These are phyloP conservation scores for Esteya vermicola DNA, from an alignment of 2,329 filamentous ascomycete species.

Conservation along the genomic window DNA sequence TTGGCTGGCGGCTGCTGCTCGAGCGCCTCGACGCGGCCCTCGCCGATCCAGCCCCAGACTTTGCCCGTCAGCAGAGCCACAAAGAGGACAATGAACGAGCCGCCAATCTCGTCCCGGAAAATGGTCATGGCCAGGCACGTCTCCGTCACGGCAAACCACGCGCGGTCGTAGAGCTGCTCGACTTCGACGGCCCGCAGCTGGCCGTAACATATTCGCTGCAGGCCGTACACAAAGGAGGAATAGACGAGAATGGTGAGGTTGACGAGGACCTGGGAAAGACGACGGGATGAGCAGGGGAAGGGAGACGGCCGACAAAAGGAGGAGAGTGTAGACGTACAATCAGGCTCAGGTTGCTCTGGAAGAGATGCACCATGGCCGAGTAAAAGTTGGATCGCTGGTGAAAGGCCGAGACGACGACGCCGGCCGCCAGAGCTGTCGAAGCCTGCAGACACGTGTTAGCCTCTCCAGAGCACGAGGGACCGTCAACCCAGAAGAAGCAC, in stretches of 20 bases:
- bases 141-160: constrained; percentile 96
- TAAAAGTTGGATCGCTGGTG: constrained; percentile 97
- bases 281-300: no score
- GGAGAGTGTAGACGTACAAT: constrained; percentile 56
- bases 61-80: constrained; percentile 83
- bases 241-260: constrained; percentile 79
- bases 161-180: constrained; percentile 93
- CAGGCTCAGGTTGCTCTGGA: constrained; percentile 89
- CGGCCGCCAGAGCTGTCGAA: constrained; percentile 71
- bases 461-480: background rate
- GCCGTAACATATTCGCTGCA: constrained; percentile 85
- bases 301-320: no score
- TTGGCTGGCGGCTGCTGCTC: constrained; percentile 92
- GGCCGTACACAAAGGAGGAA: constrained; percentile 65
- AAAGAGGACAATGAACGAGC: constrained; percentile 95
- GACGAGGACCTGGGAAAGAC: constrained; percentile 59
- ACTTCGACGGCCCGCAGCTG: constrained; percentile 84
- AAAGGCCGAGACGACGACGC: constrained; percentile 79
- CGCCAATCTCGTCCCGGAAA: constrained; percentile 87
- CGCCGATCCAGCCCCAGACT: constrained; percentile 97
- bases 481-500: constrained; percentile 13
- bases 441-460: constrained; percentile 31
- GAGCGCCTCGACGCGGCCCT: constrained; percentile 82
- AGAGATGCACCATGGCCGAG: constrained; percentile 90
- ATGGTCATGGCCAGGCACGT: constrained; percentile 97